phyloP scores from a whole-genome alignment of 306 rosid species.

The Fragaria vesca region DNA sequence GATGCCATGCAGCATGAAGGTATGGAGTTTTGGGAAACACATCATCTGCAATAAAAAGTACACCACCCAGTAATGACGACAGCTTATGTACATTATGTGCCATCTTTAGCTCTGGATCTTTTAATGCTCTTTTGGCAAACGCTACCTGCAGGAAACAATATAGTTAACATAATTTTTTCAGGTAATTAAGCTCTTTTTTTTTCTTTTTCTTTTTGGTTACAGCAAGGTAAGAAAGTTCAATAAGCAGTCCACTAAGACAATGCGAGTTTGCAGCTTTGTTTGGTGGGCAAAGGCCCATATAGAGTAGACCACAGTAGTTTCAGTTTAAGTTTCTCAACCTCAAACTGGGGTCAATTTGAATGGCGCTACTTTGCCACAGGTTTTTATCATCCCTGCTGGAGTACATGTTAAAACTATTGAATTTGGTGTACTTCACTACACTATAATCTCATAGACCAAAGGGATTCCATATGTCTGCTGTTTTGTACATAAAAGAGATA shows the following conservation, averaged over 20 bases:
- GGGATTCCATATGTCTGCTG: background rate
- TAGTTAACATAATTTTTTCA: constrained; percentile 1
- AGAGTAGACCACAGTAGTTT: background rate
- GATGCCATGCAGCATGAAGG: constrained; percentile 98
- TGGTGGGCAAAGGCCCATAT: background rate
- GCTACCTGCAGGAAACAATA: constrained; percentile 53
- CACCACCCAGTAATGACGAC: constrained; percentile 76
- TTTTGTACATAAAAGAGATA: background rate
- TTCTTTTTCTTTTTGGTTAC: no score
- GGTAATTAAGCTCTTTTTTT: background rate
- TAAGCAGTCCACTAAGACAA: background rate
- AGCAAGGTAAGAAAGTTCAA: background rate
- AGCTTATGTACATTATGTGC: constrained; percentile 81
- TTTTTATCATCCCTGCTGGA: background rate
- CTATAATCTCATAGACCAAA: background rate
- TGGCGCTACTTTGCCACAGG: background rate
- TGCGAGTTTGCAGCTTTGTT: background rate
- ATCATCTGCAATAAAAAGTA: constrained; percentile 83
- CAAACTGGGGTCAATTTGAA: background rate
- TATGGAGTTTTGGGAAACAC: constrained; percentile 72
- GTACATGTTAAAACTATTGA: background rate
- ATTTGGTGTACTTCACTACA: background rate
- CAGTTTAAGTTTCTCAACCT: background rate
- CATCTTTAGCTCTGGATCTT: constrained; percentile 80
- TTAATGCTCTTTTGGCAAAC: constrained; percentile 81